Conservation (phyloP, 805 yeast species). For the Candida takata region DNA sequence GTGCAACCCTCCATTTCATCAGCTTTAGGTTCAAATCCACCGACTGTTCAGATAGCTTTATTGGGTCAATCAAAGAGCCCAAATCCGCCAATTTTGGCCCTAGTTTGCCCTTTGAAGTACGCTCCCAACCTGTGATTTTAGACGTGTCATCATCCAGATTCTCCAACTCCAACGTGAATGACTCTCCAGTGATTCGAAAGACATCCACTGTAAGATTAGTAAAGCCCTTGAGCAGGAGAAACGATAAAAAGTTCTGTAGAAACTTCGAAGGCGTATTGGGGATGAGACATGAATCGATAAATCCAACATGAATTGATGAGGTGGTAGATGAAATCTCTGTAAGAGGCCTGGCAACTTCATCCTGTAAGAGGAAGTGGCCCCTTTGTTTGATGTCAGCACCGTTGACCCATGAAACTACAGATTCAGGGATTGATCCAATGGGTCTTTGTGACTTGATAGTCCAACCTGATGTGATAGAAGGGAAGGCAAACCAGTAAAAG, state of each 20-base stretch:
- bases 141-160: constrained; percentile 9
- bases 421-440: constrained; percentile 8
- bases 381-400: constrained; percentile 12
- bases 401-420: constrained; percentile 10
- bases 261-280: constrained; percentile 41
- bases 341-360: constrained; percentile 12
- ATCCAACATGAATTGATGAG: constrained; percentile 24
- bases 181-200: constrained; percentile 28
- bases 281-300: constrained; percentile 33
- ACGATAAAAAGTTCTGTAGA: constrained; percentile 51
- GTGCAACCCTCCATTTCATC: constrained; percentile 96
- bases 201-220: constrained; percentile 32
- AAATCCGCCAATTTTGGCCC: constrained; percentile 82
- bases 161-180: constrained; percentile 24
- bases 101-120: constrained; percentile 62
- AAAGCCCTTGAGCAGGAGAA: constrained; percentile 32
- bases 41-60: constrained; percentile 80
- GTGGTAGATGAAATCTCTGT: constrained; percentile 10
- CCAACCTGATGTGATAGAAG: constrained; percentile 56
- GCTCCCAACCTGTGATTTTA: constrained; percentile 83
- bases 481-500: constrained; percentile 86
- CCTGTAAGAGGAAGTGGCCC: constrained; percentile 25
- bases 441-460: constrained; percentile 2
- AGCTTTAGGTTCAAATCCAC: constrained; percentile 83
- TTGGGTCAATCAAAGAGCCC: constrained; percentile 74